Evolutionary conservation across 768 basidiomycete species (phyloP).

Genomic region (Hemileccinum impolitum): DNA sequence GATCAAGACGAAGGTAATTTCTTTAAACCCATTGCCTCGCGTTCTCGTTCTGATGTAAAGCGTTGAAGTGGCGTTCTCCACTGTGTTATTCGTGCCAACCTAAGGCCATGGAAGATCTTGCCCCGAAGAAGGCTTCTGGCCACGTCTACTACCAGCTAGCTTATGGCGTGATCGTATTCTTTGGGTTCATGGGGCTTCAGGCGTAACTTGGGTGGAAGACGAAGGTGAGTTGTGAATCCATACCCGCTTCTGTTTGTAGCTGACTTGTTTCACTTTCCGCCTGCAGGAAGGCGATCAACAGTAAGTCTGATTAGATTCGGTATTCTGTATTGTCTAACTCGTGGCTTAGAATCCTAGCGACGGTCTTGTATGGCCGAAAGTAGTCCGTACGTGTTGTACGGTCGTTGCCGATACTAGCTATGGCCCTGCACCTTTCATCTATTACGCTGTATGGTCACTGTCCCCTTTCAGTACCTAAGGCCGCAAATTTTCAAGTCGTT

Average conservation of each 20-base stretch:
- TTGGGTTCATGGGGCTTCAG: constrained; percentile 7
- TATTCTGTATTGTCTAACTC: not conserved
- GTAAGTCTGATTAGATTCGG: not conserved
- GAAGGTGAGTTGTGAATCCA: not conserved
- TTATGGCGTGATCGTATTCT: constrained; percentile 13
- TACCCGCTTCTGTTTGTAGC: not conserved
- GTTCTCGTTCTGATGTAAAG: not conserved
- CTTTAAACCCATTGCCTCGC: not conserved
- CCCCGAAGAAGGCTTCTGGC: not conserved
- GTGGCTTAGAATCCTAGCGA: not conserved
- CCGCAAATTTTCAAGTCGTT: too few species aligned
- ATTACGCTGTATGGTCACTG: too few species aligned
- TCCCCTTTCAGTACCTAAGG: too few species aligned
- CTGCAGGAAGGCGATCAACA: constrained; percentile 2
- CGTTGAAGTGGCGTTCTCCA: constrained; percentile 3
- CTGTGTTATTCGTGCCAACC: not conserved
- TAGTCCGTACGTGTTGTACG: too few species aligned
- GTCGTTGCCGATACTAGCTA: too few species aligned
- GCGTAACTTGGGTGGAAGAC: constrained; percentile 9
- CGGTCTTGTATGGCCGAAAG: not conserved
- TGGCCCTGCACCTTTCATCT: too few species aligned
- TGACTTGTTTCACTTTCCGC: not conserved
- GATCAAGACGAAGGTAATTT: constrained; percentile 12
- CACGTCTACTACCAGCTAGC: constrained; percentile 9
- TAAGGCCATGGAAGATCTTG: constrained; percentile 1